A percentile compares a stretch with the other conserved stretches of the same genome.
Conservation (phyloP, 805 yeast genomes). For the Candida methanosorbosa region DNA sequence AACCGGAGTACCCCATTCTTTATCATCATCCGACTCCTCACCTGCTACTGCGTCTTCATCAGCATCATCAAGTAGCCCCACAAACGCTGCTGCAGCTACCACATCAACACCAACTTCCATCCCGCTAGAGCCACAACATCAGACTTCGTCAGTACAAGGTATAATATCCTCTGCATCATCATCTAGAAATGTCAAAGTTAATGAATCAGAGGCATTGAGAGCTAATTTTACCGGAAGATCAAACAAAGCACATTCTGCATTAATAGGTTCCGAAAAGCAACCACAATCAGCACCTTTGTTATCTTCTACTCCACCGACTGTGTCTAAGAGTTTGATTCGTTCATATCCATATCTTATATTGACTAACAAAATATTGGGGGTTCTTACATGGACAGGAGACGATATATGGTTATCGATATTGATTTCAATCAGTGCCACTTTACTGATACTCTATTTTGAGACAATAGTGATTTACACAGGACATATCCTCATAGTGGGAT, state of each 20-base stretch:
- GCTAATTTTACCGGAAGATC: slow-evolving; percentile 33
- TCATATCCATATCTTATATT: slow-evolving; percentile 81
- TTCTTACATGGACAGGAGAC: slow-evolving; percentile 87
- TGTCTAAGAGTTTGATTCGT: slow-evolving; percentile 71
- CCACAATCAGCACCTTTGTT: slow-evolving; percentile 72
- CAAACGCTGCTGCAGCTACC: no score
- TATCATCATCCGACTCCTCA: no score
- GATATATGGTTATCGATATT: slow-evolving; percentile 71
- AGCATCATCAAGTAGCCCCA: no score
- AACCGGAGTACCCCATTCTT: no score
- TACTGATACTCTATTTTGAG: slow-evolving; percentile 71
- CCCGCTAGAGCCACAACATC: neutral
- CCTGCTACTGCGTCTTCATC: no score
- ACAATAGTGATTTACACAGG: slow-evolving; percentile 73
- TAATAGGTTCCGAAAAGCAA: slow-evolving; percentile 5
- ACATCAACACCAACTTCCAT: neutral
- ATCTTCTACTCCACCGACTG: slow-evolving; percentile 84
- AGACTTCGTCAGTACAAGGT: no score
- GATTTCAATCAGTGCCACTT: slow-evolving; percentile 42
- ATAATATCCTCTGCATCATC: slow-evolving; percentile 12
- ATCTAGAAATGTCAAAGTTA: slow-evolving; percentile 19
- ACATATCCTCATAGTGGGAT: slow-evolving; percentile 60
- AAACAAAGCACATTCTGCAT: slow-evolving; percentile 5
- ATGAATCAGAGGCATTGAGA: slow-evolving; percentile 24
- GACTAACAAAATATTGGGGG: slow-evolving; percentile 58